Evolutionary conservation across 1,139 yeast genomes (phyloP), one percentile per base, ranked within the genome.

Genomic region (Zygosaccharomyces pseudobailii): DNA sequence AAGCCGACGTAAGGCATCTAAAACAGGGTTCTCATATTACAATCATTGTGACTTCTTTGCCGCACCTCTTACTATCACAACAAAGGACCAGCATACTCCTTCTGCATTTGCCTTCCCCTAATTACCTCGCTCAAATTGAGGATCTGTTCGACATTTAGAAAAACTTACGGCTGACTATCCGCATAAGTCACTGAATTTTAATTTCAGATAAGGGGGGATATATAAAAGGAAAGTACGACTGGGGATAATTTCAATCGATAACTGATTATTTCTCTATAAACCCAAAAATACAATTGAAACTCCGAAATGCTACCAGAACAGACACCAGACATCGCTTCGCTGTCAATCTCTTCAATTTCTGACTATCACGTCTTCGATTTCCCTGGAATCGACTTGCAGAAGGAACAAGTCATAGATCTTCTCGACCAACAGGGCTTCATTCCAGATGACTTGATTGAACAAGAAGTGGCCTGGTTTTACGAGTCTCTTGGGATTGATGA

Each of bases 381-480:
- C 63, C 78, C 81, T 35, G 96, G 94, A 35, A 88, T 87, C 65
- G 85, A 83, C 59, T 77, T 78, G 49, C 97, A 92, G 67, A 77
- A 83, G 65, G 92, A 83, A 53, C 76, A 79, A 47, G 96, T 92
- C 36, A 79, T 88, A 69, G 96, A 88, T 64, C 76, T 82, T 43
- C 73, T 92, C 52, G 96, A 88, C 65, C 75, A 79, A 51, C 81
- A 84, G 42, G 97, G 97, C 0, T 87, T 90, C 62, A 86, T 92
- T 51, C 98, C 97, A 9, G 96, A 87, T 60, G 70, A 79, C 45
- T 73, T 88, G 58, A 86, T 92, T 59, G 97, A 89, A 69, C 74
- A 79, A 48, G 97, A 90, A 69, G 83, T 94, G 6, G 79, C 75
- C 61, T 90, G 96, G 95, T 92, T 92, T 66, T 92, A 92, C 71